A percentile compares a stretch with the other conserved stretches of the same genome.
Evolutionary conservation across 192 early-diverging fungal species (phyloP).

Genomic region (Coemansia sp.): DNA sequence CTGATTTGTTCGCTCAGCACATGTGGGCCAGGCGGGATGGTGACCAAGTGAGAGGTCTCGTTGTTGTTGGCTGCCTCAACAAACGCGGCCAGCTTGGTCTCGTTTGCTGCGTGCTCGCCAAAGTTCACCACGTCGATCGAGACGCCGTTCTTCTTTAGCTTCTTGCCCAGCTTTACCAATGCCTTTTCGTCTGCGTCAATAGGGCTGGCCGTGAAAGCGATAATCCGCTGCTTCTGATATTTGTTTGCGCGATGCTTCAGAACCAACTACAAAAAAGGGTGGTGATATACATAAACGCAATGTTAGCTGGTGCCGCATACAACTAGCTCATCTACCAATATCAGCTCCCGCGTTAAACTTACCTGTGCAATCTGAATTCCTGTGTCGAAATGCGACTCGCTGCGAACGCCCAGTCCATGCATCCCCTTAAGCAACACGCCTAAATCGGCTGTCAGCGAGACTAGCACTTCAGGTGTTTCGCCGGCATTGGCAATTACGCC

Average conservation of each 20-base stretch:
- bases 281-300: background rate
- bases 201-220: constrained; percentile 94
- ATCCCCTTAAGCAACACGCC: constrained; percentile 90
- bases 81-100: constrained; percentile 89
- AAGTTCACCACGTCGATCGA: constrained; percentile 96
- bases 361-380: constrained; percentile 96
- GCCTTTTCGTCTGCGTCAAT: constrained; percentile 82
- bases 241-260: constrained; percentile 98
- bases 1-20: constrained; percentile 86
- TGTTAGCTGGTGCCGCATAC: constrained; percentile 18
- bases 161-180: constrained; percentile 89
- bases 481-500: constrained; percentile 95
- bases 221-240: constrained; percentile 91
- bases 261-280: constrained; percentile 64
- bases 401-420: constrained; percentile 79
- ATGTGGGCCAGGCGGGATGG: constrained; percentile 93
- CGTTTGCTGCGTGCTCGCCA: constrained; percentile 90
- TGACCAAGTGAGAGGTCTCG: constrained; percentile 92
- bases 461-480: constrained; percentile 92
- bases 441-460: constrained; percentile 86
- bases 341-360: constrained; percentile 31
- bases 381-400: constrained; percentile 75
- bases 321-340: background rate
- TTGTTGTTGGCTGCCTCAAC: constrained; percentile 87
- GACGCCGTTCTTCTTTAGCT: constrained; percentile 98